Base-by-base conservation (phyloP, 176 grass and related monocot genomes). In the Poa annua region DNA sequence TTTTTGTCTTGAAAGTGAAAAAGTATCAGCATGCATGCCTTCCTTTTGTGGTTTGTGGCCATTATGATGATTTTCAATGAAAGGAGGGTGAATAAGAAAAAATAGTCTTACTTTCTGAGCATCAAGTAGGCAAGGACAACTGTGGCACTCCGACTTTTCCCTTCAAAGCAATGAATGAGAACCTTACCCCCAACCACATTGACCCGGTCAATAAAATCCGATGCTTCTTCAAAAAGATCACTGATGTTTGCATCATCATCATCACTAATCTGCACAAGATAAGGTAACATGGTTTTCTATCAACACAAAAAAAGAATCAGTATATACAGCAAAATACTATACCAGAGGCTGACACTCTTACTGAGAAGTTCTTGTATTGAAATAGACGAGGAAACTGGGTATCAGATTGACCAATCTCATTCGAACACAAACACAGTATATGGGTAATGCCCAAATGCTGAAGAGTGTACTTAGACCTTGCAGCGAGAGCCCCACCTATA, bases 361-460 rank as follows among this genome's bases (percentile, higher is more conserved):
- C 96, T 56, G 92, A 99, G 56, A 99, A 96, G 90, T 99, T 96
- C 82, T 92, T 94, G 87, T 99, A 99, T 69, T 94, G 73, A 68
- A 99, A 99, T 90, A 93, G 83, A 75, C 92, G 87, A 57, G 85
- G 96, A 87, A 88, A 99, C 34, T 99, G 96, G 56, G 96, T 94
- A 99, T 96, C 93, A 14, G 96, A 99, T 88, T 96, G 96, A 62
- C 96, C 96, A 86, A 96, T 96, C 89, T 99, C 96, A 87, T 99
- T 98, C 1, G 93, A 96, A 90, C 96, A 98, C 83, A 99, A 89
- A 71, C 96, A 96, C 42, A 99, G 85, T 93, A 99, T 86, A 86
- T 99, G 91, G 42, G 93, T 96, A 65, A 99, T 94, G 73, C 93
- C 93, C 86, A 96, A 87, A 85, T 92, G 85, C 64, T 99, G 89